phyloP scores from a whole-genome alignment of 83 land plant genomes.

The Diphasiastrum complanatum region DNA sequence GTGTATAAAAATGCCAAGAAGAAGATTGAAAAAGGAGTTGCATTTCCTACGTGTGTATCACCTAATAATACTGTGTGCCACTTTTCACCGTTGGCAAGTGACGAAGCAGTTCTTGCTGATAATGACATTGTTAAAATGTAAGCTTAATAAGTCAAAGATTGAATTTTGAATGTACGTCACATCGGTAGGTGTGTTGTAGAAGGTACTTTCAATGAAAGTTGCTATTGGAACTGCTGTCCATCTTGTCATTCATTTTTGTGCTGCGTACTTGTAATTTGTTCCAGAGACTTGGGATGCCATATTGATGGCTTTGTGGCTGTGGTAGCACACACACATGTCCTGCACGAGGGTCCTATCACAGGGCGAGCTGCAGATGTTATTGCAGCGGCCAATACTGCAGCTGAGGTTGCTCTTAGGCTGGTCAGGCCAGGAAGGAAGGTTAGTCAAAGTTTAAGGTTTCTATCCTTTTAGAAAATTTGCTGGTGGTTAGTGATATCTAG shows the following conservation, averaged over 20 bases:
- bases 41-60: slow-evolving; percentile 92
- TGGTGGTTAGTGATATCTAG: neutral
- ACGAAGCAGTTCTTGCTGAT: slow-evolving; percentile 58
- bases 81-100: slow-evolving; percentile 76
- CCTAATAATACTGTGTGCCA: slow-evolving; percentile 86
- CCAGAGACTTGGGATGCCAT: slow-evolving; percentile 94
- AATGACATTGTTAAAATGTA: slow-evolving; percentile 89
- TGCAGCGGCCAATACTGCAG: slow-evolving; percentile 91
- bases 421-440: slow-evolving; percentile 98
- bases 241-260: no score
- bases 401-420: slow-evolving; percentile 95
- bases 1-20: slow-evolving; percentile 86
- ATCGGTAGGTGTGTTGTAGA: no score
- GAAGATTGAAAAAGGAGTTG: slow-evolving; percentile 93
- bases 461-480: neutral
- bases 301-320: slow-evolving; percentile 98
- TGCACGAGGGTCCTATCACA: slow-evolving; percentile 70
- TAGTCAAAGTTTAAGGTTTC: neutral
- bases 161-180: no score
- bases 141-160: no score
- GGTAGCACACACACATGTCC: slow-evolving; percentile 85
- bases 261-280: neutral
- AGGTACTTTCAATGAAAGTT: no score
- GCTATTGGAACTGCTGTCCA: no score
- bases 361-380: slow-evolving; percentile 92